Evolutionary conservation across 805 yeast genomes (phyloP).

Genomic region (Scheffersomyces ergatensis): DNA sequence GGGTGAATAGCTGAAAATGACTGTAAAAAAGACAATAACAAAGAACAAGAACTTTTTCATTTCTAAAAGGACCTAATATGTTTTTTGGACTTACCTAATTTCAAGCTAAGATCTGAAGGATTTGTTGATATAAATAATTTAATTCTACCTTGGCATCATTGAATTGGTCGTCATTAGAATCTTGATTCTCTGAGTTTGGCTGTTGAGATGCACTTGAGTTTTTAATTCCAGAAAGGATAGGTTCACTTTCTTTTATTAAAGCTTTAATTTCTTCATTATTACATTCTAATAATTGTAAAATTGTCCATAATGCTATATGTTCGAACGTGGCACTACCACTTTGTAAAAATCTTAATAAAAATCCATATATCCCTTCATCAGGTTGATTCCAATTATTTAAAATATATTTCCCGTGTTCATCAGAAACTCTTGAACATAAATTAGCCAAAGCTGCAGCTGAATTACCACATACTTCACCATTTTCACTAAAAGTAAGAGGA

Average conservation of each 20-base stretch:
- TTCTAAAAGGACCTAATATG: no score
- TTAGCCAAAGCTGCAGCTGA: conserved; percentile 98
- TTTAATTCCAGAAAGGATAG: conserved; percentile 54
- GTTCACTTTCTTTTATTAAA: conserved; percentile 53
- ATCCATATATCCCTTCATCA: conserved; percentile 81
- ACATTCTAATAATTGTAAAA: conserved; percentile 87
- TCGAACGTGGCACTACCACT: conserved; percentile 91
- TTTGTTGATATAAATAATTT: conserved; percentile 66
- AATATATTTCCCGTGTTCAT: conserved; percentile 72
- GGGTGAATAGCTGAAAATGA: no score
- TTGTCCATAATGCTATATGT: conserved; percentile 97
- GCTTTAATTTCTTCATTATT: conserved; percentile 63
- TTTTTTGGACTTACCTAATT: no score
- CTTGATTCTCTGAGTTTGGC: conserved; percentile 20
- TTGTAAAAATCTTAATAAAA: conserved; percentile 74
- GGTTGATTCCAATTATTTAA: conserved; percentile 77
- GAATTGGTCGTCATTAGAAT: conserved; percentile 33
- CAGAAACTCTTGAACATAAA: conserved; percentile 79
- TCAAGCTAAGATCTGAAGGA: conserved; percentile 54
- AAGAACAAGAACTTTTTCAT: neutral
- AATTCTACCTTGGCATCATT: conserved; percentile 66
- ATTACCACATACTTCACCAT: conserved; percentile 96
- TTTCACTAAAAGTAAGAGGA: conserved; percentile 83
- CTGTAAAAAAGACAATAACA: no score
- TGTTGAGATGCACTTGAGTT: conserved; percentile 42